A percentile compares a stretch with the other conserved stretches of the same genome.
Evolutionary conservation across 202 grass and related monocot species (phyloP).

Genomic region (Miscanthus sacchariflorus): DNA sequence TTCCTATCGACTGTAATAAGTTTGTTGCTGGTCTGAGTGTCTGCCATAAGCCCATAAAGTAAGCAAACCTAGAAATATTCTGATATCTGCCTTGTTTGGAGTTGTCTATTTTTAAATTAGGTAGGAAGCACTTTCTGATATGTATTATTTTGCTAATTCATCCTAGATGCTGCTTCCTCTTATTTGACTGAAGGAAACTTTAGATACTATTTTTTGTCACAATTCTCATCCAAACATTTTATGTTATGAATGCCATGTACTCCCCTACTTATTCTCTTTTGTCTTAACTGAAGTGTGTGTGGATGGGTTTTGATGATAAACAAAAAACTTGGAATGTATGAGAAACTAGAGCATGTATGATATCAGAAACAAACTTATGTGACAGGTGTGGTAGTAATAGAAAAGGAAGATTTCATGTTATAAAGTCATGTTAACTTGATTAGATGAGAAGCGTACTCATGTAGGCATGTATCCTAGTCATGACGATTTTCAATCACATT

Average conservation of each 20-base stretch:
- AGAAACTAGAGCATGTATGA: neutral
- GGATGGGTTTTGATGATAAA: constrained; percentile 3
- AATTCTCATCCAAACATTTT: neutral
- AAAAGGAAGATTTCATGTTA: neutral
- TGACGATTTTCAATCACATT: neutral
- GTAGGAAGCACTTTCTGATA: neutral
- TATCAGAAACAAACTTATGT: constrained; percentile 12
- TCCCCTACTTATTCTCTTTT: neutral
- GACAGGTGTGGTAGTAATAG: neutral
- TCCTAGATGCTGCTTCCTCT: neutral
- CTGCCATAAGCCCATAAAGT: neutral
- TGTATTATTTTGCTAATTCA: constrained; percentile 11
- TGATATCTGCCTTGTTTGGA: neutral
- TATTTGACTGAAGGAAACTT: neutral
- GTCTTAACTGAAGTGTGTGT: constrained; percentile 1
- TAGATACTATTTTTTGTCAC: constrained; percentile 10
- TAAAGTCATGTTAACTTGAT: neutral
- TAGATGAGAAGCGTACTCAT: neutral
- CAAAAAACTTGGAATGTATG: neutral
- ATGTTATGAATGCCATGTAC: constrained; percentile 9
- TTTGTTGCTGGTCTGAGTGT: neutral
- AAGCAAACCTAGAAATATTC: neutral
- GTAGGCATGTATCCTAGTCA: neutral
- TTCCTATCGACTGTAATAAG: neutral
- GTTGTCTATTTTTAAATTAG: neutral